Evolutionary conservation across 1,139 yeast genomes (phyloP), one percentile per base, ranked within the genome.

Genomic region (Geotrichum carabidarum): DNA sequence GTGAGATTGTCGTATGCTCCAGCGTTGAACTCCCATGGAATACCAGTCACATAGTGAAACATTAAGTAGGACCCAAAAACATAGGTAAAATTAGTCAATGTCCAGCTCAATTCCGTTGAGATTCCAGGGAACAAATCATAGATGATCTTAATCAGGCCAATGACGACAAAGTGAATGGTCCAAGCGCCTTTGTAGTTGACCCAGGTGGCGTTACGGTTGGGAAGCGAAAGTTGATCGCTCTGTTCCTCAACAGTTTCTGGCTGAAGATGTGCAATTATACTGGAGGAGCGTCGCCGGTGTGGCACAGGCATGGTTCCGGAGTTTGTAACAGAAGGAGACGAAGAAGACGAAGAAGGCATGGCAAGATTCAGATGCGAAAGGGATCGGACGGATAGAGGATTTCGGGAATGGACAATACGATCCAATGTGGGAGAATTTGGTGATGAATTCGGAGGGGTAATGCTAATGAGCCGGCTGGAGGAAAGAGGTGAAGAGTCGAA

Each of bases 31-130:
- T 93, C 99, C 70, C 93, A 93, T 0, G 99, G 99, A 1, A 95
- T 89, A 35, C 99, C 99, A 66, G 91, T 93, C 50, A 93, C 89
- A 68, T 88, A 86, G 70, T 93, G 99, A 70, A 93, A 93, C 98
- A 93, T 93, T 62, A 93, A 82, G 68, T 90, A 93, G 2, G 95
- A 85, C 2, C 98, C 98, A 62, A 87, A 81, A 58, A 87, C 93
- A 68, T 93, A 93, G 6, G 95, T 84, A 58, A 86, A 79, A 68
- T 91, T 93, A 12, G 98, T 91, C 65, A 93, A 72, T 1, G 98
- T 89, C 99, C 99, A 93, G 60, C 87, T 81, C 78, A 93, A 80
- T 68, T 91, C 95, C 61, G 82, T 84, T 58, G 86, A 83, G 36
- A 87, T 81, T 22, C 84, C 82, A 1, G 89, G 89, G 35, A 91